Evolutionary conservation across 305 asterid species (phyloP).

Genomic region (Lippia alba): DNA sequence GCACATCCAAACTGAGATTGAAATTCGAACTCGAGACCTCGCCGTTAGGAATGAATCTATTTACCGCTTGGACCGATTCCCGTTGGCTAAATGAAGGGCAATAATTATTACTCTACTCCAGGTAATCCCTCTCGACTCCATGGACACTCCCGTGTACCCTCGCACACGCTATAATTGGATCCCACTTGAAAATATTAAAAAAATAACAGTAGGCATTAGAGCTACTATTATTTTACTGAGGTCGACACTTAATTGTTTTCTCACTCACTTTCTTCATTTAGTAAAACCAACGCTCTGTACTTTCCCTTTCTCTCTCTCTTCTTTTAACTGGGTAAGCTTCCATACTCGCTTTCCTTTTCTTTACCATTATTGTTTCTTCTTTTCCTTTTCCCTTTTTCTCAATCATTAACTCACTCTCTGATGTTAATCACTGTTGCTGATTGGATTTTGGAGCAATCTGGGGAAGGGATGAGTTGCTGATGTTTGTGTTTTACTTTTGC

Average conservation of each 20-base stretch:
- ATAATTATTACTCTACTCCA: too few species aligned
- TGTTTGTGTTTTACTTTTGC: constrained; percentile 14
- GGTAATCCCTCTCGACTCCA: neutral
- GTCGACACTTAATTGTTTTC: too few species aligned
- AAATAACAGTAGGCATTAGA: neutral
- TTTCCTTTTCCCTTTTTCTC: neutral
- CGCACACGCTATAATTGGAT: constrained; percentile 1
- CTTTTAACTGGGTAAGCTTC: constrained; percentile 5
- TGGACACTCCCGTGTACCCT: constrained; percentile 3
- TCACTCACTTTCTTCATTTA: constrained; percentile 39
- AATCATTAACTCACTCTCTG: constrained; percentile 1
- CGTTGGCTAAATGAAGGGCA: too few species aligned
- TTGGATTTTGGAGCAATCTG: constrained; percentile 1
- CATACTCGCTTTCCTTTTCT: neutral
- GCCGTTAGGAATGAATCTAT: too few species aligned
- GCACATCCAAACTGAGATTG: too few species aligned
- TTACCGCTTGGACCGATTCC: too few species aligned
- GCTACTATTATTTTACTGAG: neutral
- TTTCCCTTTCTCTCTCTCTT: neutral
- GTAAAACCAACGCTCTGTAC: constrained; percentile 29
- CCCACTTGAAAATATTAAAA: neutral
- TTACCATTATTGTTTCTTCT: neutral
- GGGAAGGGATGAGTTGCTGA: neutral
- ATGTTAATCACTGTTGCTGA: constrained; percentile 20
- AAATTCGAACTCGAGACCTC: too few species aligned